Base-by-base conservation (phyloP, 129 eudicot species). In the Silybum marianum region DNA sequence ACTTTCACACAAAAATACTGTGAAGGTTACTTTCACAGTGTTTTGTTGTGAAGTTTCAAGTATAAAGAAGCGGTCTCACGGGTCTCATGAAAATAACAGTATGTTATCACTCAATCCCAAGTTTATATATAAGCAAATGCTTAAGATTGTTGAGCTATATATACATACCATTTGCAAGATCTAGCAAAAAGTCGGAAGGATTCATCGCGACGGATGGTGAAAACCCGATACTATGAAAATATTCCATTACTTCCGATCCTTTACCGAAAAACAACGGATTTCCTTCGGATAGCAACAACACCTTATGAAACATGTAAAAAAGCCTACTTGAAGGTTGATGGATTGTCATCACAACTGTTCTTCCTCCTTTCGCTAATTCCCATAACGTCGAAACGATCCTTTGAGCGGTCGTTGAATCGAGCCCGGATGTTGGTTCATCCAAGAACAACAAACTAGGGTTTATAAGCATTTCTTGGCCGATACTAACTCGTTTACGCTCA, bases 341-440 rank as follows among this genome's bases (percentile, higher is more conserved):
- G 68, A 92, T 94, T 0, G 98, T 94, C 97, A 92, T 86, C 81
- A 89, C 94, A 40, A 92, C 24, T 0, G 97, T 92, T 60, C 98
- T 87, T 9, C 94, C 98, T 0, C 96, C 96, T 36, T 81, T 85
- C 0, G 92, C 96, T 63, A 94, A 69, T 23, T 90, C 97, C 93
- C 88, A 86, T 16, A 94, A 42, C 0, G 93, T 90, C 0, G 92
- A 94, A 28, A 94, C 96, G 19, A 94, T 94, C 81, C 88, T 74
- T 84, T 86, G 97, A 16, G 97, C 98, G 6, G 97, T 94, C 0
- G 98, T 94, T 0, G 97, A 94, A 75, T 94, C 98, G 5, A 94
- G 89, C 51, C 97, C 97, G 0, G 98, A 94, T 8, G 97, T 94
- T 1, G 98, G 98, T 74, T 94, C 98, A 82, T 94, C 98, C 76